phyloP scores from a whole-genome alignment of 2,329 filamentous ascomycete genomes.

The Aspergillus awamori region DNA sequence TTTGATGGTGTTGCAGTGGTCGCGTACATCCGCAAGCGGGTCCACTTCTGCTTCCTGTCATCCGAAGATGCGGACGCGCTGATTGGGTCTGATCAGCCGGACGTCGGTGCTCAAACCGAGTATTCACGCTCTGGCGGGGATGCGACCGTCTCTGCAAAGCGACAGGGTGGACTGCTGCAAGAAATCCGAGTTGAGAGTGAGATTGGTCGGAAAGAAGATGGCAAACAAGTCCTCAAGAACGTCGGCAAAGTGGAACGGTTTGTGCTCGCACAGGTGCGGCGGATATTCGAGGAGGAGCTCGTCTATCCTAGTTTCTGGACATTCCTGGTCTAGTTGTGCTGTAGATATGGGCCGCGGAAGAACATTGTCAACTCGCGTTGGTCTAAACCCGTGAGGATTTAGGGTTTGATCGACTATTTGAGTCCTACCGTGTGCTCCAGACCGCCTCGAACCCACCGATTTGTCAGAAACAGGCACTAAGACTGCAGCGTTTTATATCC shows the following conservation, averaged over 20 bases:
- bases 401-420: constrained; percentile 2
- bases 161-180: constrained; percentile 77
- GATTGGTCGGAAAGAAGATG: constrained; percentile 87
- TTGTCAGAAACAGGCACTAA: constrained; percentile 4
- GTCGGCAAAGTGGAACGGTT: constrained; percentile 98
- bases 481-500: not conserved
- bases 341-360: not conserved
- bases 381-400: not conserved
- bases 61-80: constrained; percentile 85
- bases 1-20: constrained; percentile 95
- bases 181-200: constrained; percentile 97
- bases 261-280: constrained; percentile 90
- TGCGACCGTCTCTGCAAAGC: constrained; percentile 35
- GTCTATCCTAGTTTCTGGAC: constrained; percentile 9
- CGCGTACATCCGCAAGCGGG: constrained; percentile 83
- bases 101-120: constrained; percentile 33
- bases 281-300: constrained; percentile 79
- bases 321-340: constrained; percentile 1
- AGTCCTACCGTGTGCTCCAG: not conserved
- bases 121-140: constrained; percentile 40
- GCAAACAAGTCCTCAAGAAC: constrained; percentile 95
- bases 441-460: not conserved
- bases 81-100: constrained; percentile 56
- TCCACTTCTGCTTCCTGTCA: constrained; percentile 93
- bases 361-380: not conserved